A percentile compares a stretch with the other conserved stretches of the same genome.
phyloP scores from a whole-genome alignment of 2,329 filamentous ascomycete species.

The Aspergillus cejpii region DNA sequence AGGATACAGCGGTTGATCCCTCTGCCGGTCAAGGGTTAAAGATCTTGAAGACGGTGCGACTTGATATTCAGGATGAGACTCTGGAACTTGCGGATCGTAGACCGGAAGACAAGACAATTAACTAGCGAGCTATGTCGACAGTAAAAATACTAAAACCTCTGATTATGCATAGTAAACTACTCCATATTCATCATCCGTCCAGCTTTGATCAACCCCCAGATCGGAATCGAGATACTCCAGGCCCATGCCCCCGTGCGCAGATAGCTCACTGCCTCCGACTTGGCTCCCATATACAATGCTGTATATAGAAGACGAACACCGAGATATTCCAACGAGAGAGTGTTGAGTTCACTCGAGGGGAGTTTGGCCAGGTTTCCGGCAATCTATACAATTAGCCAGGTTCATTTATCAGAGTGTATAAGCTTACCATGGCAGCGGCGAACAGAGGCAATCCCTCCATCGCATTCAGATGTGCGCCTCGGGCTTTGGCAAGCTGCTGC shows the following conservation, averaged over 20 bases:
- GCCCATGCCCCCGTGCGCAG: constrained; percentile 29
- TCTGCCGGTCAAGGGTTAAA: background rate
- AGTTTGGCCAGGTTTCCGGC: constrained; percentile 31
- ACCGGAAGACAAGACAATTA: too few species aligned
- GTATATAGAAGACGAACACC: constrained; percentile 30
- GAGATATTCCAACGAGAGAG: constrained; percentile 29
- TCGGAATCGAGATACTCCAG: constrained; percentile 30
- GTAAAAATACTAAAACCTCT: too few species aligned
- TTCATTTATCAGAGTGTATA: background rate
- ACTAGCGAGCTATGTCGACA: too few species aligned
- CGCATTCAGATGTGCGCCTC: constrained; percentile 32
- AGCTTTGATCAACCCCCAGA: constrained; percentile 29
- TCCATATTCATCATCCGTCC: constrained; percentile 14
- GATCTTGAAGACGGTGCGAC: background rate
- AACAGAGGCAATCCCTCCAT: constrained; percentile 33
- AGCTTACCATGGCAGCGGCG: constrained; percentile 28
- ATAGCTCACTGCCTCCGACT: constrained; percentile 29
- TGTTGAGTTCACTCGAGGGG: constrained; percentile 27
- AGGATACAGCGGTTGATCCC: background rate
- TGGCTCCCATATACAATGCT: constrained; percentile 29
- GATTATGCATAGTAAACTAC: too few species aligned
- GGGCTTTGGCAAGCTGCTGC: constrained; percentile 22
- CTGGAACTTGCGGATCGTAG: background rate
- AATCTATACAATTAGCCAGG: constrained; percentile 14
- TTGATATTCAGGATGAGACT: background rate